These are phyloP conservation scores for Oropetium thomaeum DNA, from an alignment of 176 grass and related monocot genomes.

Conservation along the genomic window DNA sequence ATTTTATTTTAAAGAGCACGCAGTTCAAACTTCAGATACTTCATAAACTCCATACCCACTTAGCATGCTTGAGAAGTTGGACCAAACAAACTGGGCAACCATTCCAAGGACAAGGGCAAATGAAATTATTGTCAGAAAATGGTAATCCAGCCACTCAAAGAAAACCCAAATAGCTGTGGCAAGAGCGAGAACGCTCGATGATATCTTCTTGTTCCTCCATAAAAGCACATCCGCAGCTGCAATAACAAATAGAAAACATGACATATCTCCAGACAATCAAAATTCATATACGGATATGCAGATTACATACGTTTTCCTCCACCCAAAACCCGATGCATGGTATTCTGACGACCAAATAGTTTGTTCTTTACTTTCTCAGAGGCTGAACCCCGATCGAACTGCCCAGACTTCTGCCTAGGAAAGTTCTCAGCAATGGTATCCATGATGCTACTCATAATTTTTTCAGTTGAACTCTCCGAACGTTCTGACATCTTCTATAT, in stretches of 20 bases:
- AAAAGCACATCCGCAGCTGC: constrained; percentile 90
- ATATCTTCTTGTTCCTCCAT: constrained; percentile 97
- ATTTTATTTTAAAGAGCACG: background rate
- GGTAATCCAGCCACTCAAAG: constrained; percentile 91
- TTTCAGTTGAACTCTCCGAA: constrained; percentile 54
- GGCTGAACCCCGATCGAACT: constrained; percentile 44
- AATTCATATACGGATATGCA: background rate
- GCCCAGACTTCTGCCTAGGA: constrained; percentile 63
- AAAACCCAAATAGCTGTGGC: constrained; percentile 76
- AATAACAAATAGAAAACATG: constrained; percentile 29
- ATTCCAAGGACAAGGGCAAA: constrained; percentile 70
- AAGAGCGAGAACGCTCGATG: constrained; percentile 64
- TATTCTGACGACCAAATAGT: constrained; percentile 63
- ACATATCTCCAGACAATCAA: background rate
- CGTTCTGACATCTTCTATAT: constrained; percentile 48
- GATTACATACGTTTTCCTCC: constrained; percentile 68
- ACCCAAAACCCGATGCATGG: constrained; percentile 68
- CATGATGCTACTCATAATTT: constrained; percentile 58
- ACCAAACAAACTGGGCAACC: constrained; percentile 71
- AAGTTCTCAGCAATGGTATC: constrained; percentile 64
- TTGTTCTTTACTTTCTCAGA: constrained; percentile 52
- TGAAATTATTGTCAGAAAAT: constrained; percentile 76
- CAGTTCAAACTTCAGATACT: background rate
- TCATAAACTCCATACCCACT: constrained; percentile 38
- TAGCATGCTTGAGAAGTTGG: constrained; percentile 56